phyloP scores from a whole-genome alignment of 139 green algal genomes.

The Tetradesmus obliquus region DNA sequence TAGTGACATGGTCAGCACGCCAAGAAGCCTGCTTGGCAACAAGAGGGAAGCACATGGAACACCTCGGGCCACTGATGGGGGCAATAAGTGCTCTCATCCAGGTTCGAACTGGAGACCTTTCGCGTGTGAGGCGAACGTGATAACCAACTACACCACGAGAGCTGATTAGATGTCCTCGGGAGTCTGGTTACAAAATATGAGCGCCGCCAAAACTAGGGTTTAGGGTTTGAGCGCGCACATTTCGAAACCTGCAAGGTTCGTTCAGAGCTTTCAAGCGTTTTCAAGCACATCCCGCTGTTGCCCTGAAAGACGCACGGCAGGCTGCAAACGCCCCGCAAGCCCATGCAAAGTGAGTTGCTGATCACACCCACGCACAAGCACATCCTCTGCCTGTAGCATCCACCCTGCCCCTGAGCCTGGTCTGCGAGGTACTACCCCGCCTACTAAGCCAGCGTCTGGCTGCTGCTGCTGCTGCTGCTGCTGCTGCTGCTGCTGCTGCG shows the following conservation, averaged over 20 bases:
- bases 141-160: conserved; percentile 45
- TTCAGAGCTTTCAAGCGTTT: too few species aligned
- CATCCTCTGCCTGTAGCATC: too few species aligned
- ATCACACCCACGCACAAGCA: neutral
- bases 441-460: too few species aligned
- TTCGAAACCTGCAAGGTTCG: neutral
- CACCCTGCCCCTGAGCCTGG: too few species aligned
- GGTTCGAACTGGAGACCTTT: conserved; percentile 45
- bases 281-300: neutral
- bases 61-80: too few species aligned
- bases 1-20: too few species aligned
- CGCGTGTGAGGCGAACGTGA: conserved; percentile 44
- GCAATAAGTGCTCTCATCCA: conserved; percentile 26
- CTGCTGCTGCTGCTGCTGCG: too few species aligned
- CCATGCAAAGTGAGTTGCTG: neutral
- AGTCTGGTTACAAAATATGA: neutral
- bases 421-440: too few species aligned
- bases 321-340: too few species aligned
- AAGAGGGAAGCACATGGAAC: too few species aligned
- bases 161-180: neutral
- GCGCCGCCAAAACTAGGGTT: neutral
- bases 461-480: too few species aligned
- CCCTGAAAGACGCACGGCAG: neutral
- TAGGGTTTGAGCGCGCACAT: neutral
- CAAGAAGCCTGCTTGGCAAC: too few species aligned